These are phyloP conservation scores for Podospora anserina DNA, from an alignment of 495 filamentous ascomycete genomes.

Conservation along the genomic window DNA sequence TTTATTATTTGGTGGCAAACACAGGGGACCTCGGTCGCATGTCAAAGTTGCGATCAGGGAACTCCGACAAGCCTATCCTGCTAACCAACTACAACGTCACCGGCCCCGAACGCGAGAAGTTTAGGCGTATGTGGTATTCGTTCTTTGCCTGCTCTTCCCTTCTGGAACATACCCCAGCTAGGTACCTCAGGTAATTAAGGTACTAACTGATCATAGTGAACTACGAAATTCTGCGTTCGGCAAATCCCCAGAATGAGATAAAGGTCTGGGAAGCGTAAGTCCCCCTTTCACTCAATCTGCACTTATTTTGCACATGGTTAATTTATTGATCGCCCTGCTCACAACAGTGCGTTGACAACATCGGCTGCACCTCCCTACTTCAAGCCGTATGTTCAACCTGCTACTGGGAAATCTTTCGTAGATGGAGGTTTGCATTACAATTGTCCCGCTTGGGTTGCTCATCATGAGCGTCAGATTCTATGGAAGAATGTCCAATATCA, in stretches of 20 bases:
- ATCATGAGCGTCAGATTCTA: constrained; percentile 47
- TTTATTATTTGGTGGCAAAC: constrained; percentile 41
- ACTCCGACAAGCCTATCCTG: constrained; percentile 32
- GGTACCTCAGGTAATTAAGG: not conserved
- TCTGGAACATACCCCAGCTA: not conserved
- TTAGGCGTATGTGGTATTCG: constrained; percentile 11
- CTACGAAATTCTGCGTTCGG: constrained; percentile 46
- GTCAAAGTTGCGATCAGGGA: constrained; percentile 48
- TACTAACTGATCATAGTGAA: constrained; percentile 12
- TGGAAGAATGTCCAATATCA: constrained; percentile 41
- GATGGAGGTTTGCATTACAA: constrained; percentile 48
- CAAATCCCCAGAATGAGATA: constrained; percentile 41
- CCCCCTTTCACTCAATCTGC: too few relatives aligned
- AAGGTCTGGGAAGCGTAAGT: constrained; percentile 51
- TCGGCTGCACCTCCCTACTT: constrained; percentile 50
- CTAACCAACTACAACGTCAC: constrained; percentile 53
- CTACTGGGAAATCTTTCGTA: constrained; percentile 37
- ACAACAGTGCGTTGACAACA: constrained; percentile 40
- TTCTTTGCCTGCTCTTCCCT: constrained; percentile 6
- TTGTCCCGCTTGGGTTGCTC: constrained; percentile 47
- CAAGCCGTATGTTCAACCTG: constrained; percentile 41
- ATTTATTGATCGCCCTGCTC: not conserved
- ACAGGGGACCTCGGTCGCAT: constrained; percentile 1
- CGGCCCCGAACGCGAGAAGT: not conserved
- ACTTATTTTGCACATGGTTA: too few relatives aligned